These are phyloP conservation scores for Termitomyces sp. DNA, from an alignment of 768 basidiomycete genomes.

Conservation along the genomic window DNA sequence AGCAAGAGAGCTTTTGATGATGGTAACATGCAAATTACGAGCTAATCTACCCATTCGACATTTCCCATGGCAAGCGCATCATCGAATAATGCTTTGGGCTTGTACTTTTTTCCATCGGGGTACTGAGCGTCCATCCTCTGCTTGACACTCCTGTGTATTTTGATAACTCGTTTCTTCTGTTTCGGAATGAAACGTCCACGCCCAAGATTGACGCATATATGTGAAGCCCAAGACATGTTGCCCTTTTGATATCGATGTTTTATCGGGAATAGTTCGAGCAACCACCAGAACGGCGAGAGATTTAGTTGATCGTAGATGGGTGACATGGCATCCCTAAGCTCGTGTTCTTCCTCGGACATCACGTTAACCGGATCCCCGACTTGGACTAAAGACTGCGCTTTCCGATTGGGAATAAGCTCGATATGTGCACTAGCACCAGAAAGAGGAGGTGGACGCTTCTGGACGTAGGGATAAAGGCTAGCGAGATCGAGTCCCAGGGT, in stretches of 20 bases:
- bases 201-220: constrained; percentile 30
- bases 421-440: constrained; percentile 16
- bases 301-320: constrained; percentile 50
- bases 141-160: constrained; percentile 48
- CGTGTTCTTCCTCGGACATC: constrained; percentile 47
- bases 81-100: constrained; percentile 33
- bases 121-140: constrained; percentile 49
- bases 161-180: constrained; percentile 32
- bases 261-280: constrained; percentile 49
- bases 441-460: constrained; percentile 27
- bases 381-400: not conserved
- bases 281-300: constrained; percentile 48
- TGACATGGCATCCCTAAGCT: constrained; percentile 44
- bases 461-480: constrained; percentile 31
- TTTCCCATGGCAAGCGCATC: constrained; percentile 12
- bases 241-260: constrained; percentile 32
- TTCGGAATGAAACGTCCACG: constrained; percentile 36
- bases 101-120: constrained; percentile 30
- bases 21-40: constrained; percentile 14
- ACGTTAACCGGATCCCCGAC: not conserved
- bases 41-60: constrained; percentile 16
- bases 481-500: constrained; percentile 37
- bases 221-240: constrained; percentile 25
- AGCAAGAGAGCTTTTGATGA: not conserved
- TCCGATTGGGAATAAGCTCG: constrained; percentile 12